Base-by-base conservation (phyloP, 2,329 filamentous ascomycete genomes). In the Epichloe uncinata region DNA sequence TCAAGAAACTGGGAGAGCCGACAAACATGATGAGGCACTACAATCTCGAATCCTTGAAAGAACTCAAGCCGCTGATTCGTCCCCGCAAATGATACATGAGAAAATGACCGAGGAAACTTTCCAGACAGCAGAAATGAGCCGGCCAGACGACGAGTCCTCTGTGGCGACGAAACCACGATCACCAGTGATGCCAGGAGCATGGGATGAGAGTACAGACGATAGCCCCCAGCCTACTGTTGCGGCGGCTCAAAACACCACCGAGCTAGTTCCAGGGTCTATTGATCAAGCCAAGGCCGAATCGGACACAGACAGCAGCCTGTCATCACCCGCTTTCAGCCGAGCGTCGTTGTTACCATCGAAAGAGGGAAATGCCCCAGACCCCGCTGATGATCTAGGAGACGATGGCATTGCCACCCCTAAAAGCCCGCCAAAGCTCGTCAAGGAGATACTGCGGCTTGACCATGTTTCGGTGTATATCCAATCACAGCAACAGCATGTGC, bases 381-480 rank as follows among this genome's bases (percentile, higher is more conserved):
- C 37, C 20, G 34, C 26, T n/a, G 46, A 42, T 15, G 26, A 3
- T 41, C 9, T 52, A 42, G 56, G 53, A 34, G 52, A 46, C 8
- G 56, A 58, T 5, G 42, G 52, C 47, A 60, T 63, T 2, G 58
- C 70, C 3, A 79, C 75, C 0, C 77, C 74, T 5, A 73, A 72
- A 45, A 74, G 74, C 0, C 71, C 74, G 7, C 73, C 75, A 0
- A 69, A 73, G n/a, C 61, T 80, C 13, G 71, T 75, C 12, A 80
- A 78, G 58, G 74, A 79, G 58, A 70, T 79, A 13, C 50, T 79
- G 12, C 71, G 65, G 11, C 66, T 78, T 18, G 62, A 69, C 22
- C 70, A 65, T 3, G 67, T 80, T n/a, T 77, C 75, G 1, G 61
- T 79, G 5, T 79, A 79, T 54, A 58, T 78, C 1, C 77, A 77